Percentiles rank a stretch among this genome's conserved stretches.
phyloP scores from a whole-genome alignment of 345 rosid genomes.

The Murraya paniculata region DNA sequence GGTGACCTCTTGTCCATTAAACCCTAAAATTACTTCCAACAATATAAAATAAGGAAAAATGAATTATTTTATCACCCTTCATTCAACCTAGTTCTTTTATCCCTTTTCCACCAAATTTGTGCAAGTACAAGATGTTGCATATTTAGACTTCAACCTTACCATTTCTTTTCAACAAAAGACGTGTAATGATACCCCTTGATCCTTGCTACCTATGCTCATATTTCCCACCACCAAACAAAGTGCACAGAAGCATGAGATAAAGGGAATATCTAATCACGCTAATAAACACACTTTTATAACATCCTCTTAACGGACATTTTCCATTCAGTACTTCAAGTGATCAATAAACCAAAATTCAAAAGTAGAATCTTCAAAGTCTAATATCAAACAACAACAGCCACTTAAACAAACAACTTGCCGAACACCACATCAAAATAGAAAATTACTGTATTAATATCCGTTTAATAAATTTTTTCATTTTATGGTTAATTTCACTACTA shows the following conservation, averaged over 20 bases:
- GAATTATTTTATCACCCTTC: neutral
- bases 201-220: neutral
- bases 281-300: neutral
- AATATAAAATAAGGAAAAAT: neutral
- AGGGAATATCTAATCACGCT: neutral
- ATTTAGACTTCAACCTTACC: neutral
- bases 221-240: neutral
- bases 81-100: neutral
- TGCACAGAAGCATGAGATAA: too few species aligned
- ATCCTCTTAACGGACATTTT: neutral
- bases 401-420: neutral
- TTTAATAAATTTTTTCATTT: neutral
- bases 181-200: neutral
- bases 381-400: neutral
- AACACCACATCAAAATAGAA: neutral
- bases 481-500: neutral
- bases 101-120: neutral
- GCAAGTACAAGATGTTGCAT: neutral
- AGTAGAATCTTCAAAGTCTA: neutral
- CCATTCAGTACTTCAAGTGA: neutral
- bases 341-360: neutral
- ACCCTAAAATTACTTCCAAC: too few species aligned
- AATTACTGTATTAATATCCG: neutral
- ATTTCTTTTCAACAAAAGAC: neutral
- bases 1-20: too few species aligned